A percentile compares a stretch with the other conserved stretches of the same genome.
phyloP scores from a whole-genome alignment of 2,329 filamentous ascomycete species.

The Drechslerella dactyloides region DNA sequence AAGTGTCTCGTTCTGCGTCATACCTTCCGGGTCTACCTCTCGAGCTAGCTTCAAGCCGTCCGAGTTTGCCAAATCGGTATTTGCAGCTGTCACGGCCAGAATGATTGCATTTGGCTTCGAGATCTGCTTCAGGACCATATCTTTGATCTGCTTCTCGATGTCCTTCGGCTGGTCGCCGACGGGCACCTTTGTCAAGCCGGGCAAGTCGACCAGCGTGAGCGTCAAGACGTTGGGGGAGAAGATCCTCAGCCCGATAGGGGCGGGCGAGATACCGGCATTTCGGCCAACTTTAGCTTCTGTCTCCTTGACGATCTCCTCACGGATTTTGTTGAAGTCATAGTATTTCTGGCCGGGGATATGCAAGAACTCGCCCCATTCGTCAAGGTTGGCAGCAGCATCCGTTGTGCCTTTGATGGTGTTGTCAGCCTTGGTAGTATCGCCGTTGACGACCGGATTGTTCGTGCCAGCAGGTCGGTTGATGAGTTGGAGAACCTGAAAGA shows the following conservation, averaged over 20 bases:
- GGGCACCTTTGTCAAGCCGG: slow-evolving; percentile 93
- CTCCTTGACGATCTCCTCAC: slow-evolving; percentile 95
- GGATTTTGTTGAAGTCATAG: slow-evolving; percentile 96
- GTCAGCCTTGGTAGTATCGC: slow-evolving; percentile 62
- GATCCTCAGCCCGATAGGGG: slow-evolving; percentile 96
- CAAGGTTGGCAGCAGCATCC: slow-evolving; percentile 86
- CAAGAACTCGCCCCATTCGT: slow-evolving; percentile 99
- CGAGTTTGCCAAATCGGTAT: slow-evolving; percentile 97
- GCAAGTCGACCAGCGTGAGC: slow-evolving; percentile 92
- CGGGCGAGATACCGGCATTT: slow-evolving; percentile 94
- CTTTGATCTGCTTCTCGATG: slow-evolving; percentile 93
- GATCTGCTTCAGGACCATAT: slow-evolving; percentile 99
- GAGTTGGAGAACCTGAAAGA: slow-evolving; percentile 75
- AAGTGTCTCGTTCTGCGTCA: background rate
- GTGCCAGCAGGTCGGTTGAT: slow-evolving; percentile 78
- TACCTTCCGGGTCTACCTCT: slow-evolving; percentile 93
- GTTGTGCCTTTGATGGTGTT: slow-evolving; percentile 69
- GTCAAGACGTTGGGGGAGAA: slow-evolving; percentile 98
- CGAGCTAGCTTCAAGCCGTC: slow-evolving; percentile 94
- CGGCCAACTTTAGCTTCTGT: slow-evolving; percentile 95
- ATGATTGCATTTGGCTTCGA: slow-evolving; percentile 98
- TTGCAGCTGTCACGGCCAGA: slow-evolving; percentile 92
- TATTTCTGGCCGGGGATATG: slow-evolving; percentile 98
- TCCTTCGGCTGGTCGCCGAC: slow-evolving; percentile 95
- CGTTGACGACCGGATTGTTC: slow-evolving; percentile 67